A percentile compares a stretch with the other conserved stretches of the same genome.
Evolutionary conservation across 495 filamentous ascomycete genomes (phyloP).

Genomic region (Talaromyces nanjingensis): DNA sequence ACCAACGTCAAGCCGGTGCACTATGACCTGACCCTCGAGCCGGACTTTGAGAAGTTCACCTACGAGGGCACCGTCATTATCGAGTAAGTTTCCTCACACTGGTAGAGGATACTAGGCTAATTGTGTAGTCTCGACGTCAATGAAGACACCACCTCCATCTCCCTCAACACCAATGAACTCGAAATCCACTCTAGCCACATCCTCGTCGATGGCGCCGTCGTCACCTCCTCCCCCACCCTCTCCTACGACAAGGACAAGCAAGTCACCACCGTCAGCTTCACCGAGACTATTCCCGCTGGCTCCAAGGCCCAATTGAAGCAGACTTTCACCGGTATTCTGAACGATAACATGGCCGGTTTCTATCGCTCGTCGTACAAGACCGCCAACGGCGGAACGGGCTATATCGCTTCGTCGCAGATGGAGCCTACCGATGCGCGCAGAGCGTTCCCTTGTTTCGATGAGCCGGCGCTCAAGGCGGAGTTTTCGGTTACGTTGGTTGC

Average conservation of each 20-base stretch:
- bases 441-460: conserved; percentile 66
- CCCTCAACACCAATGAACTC: conserved; percentile 81
- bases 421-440: conserved; percentile 59
- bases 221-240: conserved; percentile 46
- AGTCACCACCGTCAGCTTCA: conserved; percentile 54
- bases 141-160: conserved; percentile 78
- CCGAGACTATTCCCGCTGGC: conserved; percentile 48
- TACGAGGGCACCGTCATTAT: conserved; percentile 59
- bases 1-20: conserved; percentile 62
- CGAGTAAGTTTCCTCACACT: conserved; percentile 39
- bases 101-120: neutral
- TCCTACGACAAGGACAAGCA: conserved; percentile 52
- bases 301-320: conserved; percentile 53
- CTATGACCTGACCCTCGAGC: conserved; percentile 62
- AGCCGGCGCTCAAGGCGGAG: conserved; percentile 61
- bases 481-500: conserved; percentile 60
- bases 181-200: conserved; percentile 73
- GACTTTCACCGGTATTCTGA: conserved; percentile 54
- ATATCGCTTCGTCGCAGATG: conserved; percentile 60
- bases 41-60: conserved; percentile 55
- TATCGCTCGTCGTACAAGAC: conserved; percentile 60
- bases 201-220: conserved; percentile 32
- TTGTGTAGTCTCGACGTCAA: conserved; percentile 60
- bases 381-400: conserved; percentile 47
- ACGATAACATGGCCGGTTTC: conserved; percentile 64